Base-by-base conservation (phyloP, 2,329 filamentous ascomycete species). In the Magnaporthiopsis poae region DNA sequence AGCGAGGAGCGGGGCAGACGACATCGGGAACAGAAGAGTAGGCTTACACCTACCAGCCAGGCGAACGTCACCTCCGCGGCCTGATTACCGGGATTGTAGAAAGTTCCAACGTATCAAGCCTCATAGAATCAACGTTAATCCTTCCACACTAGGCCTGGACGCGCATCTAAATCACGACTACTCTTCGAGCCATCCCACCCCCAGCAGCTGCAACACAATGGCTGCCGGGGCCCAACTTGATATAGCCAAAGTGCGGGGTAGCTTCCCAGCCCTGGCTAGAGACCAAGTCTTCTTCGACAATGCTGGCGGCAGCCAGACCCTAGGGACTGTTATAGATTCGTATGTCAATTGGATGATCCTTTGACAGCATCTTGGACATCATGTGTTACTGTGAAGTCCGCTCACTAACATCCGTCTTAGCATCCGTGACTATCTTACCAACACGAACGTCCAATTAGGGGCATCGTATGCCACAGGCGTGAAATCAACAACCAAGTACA, bases 241-340 rank as follows among this genome's bases (percentile, higher is more conserved):
- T 70, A 80, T 90, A 63, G 72, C 80, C 11, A 77, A 79, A 63
- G 81, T 84, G 36, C 82, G 88, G 68, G 79, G 81, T 68, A 80
- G 82, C 66, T 93, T 93, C 78, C 90, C 90, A 46, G 88, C 89
- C 18, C 76, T 93, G 59, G 77, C 82, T 60, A 68, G 80, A 66
- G 67, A 86, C 62, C 89, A 92, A 72, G 81, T 92, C 64, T 92
- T 85, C 74, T 84, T 93, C 70, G 90, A 94, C 73, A 93, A 93
- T 73, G 90, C 89, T 13, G 90, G 90, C 25, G 90, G 90, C 56
- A 90, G 86, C 72, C 90, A 93, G 72, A 82, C 86, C 0, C 77
- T 93, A 3, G 84, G 84, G 33, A 79, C 82, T 21, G 90, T 91
- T 21, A 86, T 89, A 67, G 83, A 89, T 66, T 82, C 84, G 87